A percentile compares a stretch with the other conserved stretches of the same genome.
Evolutionary conservation across 495 filamentous ascomycete species (phyloP).

Genomic region (Letharia lupina): DNA sequence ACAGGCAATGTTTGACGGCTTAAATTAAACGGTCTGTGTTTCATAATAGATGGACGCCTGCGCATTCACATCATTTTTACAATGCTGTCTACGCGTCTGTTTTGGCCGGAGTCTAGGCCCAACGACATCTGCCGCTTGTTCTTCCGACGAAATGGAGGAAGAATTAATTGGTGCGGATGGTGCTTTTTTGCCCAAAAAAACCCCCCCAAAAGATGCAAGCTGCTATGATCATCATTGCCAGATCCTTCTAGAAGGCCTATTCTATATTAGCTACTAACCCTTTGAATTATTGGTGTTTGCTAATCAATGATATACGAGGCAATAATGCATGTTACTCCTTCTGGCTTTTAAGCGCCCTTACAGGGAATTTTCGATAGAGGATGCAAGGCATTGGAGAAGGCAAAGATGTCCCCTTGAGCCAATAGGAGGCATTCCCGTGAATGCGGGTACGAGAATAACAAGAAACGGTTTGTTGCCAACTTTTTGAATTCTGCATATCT

Average conservation of each 20-base stretch:
- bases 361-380: not conserved
- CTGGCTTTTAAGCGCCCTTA: not conserved
- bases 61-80: not conserved
- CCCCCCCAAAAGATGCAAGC: not conserved
- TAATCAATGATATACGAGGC: not conserved
- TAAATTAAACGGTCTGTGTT: not conserved
- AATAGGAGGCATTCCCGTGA: not conserved
- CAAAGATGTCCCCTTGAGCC: not conserved
- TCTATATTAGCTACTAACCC: not conserved
- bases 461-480: not conserved
- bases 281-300: not conserved
- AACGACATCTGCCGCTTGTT: not conserved
- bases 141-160: not conserved
- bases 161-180: not conserved
- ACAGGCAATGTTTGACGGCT: not conserved
- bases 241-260: not conserved
- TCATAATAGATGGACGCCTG: not conserved
- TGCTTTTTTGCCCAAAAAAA: not conserved
- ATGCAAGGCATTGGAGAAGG: not conserved
- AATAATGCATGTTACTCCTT: not conserved
- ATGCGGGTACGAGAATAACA: not conserved
- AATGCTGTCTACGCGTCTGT: not conserved
- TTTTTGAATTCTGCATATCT: not conserved
- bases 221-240: no score
- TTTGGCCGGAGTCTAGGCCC: not conserved